phyloP scores from a whole-genome alignment of 345 rosid genomes.

The Stellera chamaejasme region DNA sequence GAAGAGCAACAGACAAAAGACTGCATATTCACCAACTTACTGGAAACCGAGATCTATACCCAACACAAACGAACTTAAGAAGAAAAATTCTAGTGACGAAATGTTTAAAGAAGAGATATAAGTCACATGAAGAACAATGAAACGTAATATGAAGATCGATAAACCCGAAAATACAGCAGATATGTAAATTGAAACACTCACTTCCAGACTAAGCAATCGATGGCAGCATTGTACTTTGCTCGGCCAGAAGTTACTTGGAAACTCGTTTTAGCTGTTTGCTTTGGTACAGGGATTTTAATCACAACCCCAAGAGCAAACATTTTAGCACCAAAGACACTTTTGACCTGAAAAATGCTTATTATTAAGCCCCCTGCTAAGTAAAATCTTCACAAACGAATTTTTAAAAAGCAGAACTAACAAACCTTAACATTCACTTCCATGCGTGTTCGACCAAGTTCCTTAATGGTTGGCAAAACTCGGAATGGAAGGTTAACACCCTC shows the following conservation, averaged over 20 bases:
- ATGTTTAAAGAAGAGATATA: too few relatives aligned
- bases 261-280: slow-evolving; percentile 95
- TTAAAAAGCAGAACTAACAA: slow-evolving; percentile 18
- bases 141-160: neutral
- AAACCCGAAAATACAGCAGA: neutral
- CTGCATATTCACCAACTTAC: too few relatives aligned
- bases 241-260: slow-evolving; percentile 97
- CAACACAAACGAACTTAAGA: too few relatives aligned
- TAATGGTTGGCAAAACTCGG: slow-evolving; percentile 91
- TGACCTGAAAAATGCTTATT: slow-evolving; percentile 51
- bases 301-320: slow-evolving; percentile 99
- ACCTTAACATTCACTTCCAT: slow-evolving; percentile 99
- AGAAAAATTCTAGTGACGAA: too few relatives aligned
- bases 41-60: too few relatives aligned
- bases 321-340: slow-evolving; percentile 98
- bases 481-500: slow-evolving; percentile 99
- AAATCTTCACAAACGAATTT: slow-evolving; percentile 13
- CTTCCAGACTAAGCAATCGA: slow-evolving; percentile 99
- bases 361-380: slow-evolving; percentile 11
- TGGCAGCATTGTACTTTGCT: slow-evolving; percentile 92
- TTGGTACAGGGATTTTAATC: slow-evolving; percentile 96
- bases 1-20: too few relatives aligned
- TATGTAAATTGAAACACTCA: slow-evolving; percentile 31
- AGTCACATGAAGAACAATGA: neutral
- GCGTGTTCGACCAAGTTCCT: slow-evolving; percentile 98